Base-by-base conservation (phyloP, 441 rosid species). In the Capsella rubella region DNA sequence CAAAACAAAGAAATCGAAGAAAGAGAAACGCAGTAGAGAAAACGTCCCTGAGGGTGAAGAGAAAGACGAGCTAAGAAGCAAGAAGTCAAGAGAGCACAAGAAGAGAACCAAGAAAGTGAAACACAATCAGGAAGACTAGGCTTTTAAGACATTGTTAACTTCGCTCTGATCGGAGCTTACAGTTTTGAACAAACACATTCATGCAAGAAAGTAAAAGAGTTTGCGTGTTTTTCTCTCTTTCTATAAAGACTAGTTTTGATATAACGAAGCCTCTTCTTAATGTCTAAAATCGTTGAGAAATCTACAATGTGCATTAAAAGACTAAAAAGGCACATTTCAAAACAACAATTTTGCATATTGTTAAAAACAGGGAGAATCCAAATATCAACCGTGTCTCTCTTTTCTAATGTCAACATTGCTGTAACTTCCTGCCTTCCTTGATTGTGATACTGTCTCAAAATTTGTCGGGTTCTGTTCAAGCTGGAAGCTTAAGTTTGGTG, bases 401-500 rank as follows among this genome's bases (percentile, higher is more conserved):
- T 42, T 40, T 59, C 61, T 50, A 50, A 34, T 9, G 61, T 39
- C 12, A n/a, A 67, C 78, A 18, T 59, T 35, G 37, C 27, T 65
- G 29, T 32, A 49, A 60, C 69, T 3, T 55, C 57, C 52, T 53
- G 64, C 43, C 69, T 3, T 55, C 57, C 52, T 45, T 57, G 8
- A 6, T 42, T 59, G 1, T 60, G 10, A 66, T 5, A 52, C 43
- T 45, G 43, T 61, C 32, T 50, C 81, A 66, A 72, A 66, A 71
- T 28, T 72, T 35, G 4, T 11, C 27, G 5, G 21, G 51, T 5
- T 64, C 68, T 61, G 54, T 70, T 90, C 83, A 93, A 74, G 95
- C 96, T 60, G 98, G 98, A 66, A 93, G 89, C 84, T 93, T 90
- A 80, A 93, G 93, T 80, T 87, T 93, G 16, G 89, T 83, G 67